A percentile compares a stretch with the other conserved stretches of the same genome.
These are phyloP conservation scores for Sporothrix brasiliensis DNA, from an alignment of 2,329 filamentous ascomycete genomes.

Conservation along the genomic window DNA sequence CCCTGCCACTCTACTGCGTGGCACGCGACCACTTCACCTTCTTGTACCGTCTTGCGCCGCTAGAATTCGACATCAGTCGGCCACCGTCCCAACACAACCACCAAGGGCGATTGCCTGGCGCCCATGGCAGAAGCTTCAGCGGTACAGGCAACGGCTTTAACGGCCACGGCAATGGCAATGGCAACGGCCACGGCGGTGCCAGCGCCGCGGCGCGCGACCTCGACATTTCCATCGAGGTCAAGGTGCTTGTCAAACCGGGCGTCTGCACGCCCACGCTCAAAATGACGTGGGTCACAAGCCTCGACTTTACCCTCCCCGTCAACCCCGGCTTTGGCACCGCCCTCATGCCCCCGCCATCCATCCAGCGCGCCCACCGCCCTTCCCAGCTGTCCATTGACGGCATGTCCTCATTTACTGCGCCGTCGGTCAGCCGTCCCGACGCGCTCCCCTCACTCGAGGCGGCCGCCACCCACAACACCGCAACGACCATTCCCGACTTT, in stretches of 20 bases:
- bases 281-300: slow-evolving; percentile 68
- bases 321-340: slow-evolving; percentile 63
- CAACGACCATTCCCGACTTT: slow-evolving; percentile 59
- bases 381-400: slow-evolving; percentile 66
- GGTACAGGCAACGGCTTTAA: not conserved
- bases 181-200: not conserved
- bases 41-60: slow-evolving; percentile 67
- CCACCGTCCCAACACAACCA: slow-evolving; percentile 40
- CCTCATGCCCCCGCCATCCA: slow-evolving; percentile 55
- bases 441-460: slow-evolving; percentile 63
- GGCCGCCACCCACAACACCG: slow-evolving; percentile 49
- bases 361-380: slow-evolving; percentile 63
- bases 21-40: slow-evolving; percentile 76
- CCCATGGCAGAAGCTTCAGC: not conserved
- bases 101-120: slow-evolving; percentile 1
- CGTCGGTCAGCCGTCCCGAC: slow-evolving; percentile 61
- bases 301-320: slow-evolving; percentile 69
- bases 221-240: slow-evolving; percentile 63
- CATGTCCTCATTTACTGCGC: slow-evolving; percentile 59
- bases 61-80: slow-evolving; percentile 48
- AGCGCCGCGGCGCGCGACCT: slow-evolving; percentile 51
- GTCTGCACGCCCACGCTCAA: slow-evolving; percentile 62
- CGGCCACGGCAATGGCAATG: too few species aligned
- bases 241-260: slow-evolving; percentile 57
- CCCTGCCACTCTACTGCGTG: slow-evolving; percentile 63